Evolutionary conservation across 2,329 filamentous ascomycete species (phyloP).

Genomic region (Aspergillus sp.): DNA sequence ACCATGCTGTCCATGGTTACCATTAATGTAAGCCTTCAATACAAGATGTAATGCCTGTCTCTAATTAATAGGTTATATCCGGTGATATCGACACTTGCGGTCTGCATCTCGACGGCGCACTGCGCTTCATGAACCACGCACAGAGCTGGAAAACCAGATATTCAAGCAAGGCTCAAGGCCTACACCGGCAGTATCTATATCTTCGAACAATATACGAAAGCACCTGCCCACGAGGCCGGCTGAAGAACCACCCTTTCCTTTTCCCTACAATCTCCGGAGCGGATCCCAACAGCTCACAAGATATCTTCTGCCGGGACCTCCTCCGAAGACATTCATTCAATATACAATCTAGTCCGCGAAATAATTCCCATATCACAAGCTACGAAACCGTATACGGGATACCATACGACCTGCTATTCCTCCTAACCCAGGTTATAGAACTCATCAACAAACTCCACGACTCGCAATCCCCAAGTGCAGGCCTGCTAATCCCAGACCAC

Average conservation of each 20-base stretch:
- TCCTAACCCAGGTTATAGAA: conserved; percentile 3
- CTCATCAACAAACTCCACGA: conserved; percentile 4
- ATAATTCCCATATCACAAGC: not conserved
- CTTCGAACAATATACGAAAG: conserved; percentile 10
- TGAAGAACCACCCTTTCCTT: no score
- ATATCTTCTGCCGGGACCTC: no score
- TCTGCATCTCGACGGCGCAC: conserved; percentile 9
- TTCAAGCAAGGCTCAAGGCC: conserved; percentile 8
- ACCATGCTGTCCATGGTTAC: conserved; percentile 12
- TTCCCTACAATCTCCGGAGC: no score
- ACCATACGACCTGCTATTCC: conserved; percentile 1
- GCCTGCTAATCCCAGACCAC: not conserved
- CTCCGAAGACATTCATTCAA: no score
- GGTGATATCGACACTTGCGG: conserved; percentile 9
- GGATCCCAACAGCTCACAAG: no score
- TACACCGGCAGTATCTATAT: conserved; percentile 11
- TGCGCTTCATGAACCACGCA: conserved; percentile 3
- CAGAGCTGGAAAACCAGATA: not conserved
- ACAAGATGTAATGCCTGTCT: not conserved
- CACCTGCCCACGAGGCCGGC: not conserved
- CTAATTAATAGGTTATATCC: conserved; percentile 5
- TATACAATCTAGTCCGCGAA: no score
- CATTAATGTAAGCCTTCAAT: conserved; percentile 4
- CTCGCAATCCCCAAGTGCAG: not conserved
- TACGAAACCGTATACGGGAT: conserved; percentile 12